phyloP scores from a whole-genome alignment of 371 early-diverging fungal genomes.

The Zancudomyces culisetae region DNA sequence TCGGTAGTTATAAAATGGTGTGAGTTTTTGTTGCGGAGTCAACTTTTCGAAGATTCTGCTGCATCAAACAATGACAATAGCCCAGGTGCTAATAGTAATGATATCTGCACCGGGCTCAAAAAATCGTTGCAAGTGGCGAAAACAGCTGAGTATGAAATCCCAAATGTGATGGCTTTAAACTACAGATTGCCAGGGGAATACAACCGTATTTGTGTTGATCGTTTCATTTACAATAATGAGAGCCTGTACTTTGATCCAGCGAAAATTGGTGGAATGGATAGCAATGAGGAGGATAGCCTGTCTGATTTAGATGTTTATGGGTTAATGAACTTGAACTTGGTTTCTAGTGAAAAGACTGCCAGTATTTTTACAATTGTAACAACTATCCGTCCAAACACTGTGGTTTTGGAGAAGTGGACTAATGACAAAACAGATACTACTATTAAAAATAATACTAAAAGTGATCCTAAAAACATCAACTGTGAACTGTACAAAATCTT shows the following conservation, averaged over 20 bases:
- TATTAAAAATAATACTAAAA: neutral
- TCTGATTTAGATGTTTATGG: too few species aligned
- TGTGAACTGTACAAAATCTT: neutral
- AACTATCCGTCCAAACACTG: neutral
- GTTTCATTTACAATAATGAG: neutral
- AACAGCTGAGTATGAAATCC: neutral
- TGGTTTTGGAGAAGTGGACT: neutral
- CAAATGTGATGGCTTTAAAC: neutral
- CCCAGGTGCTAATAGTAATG: too few species aligned
- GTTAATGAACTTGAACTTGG: too few species aligned
- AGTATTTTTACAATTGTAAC: neutral
- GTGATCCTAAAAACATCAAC: neutral
- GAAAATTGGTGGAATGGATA: neutral
- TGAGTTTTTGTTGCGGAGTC: neutral
- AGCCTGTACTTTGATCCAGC: neutral
- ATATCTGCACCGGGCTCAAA: neutral
- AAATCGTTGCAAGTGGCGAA: neutral
- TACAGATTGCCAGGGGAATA: neutral
- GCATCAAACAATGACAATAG: too few species aligned
- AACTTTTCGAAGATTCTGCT: neutral
- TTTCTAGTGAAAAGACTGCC: neutral
- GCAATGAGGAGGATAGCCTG: too few species aligned
- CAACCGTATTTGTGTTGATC: neutral
- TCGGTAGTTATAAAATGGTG: neutral
- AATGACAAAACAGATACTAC: neutral